phyloP scores from a whole-genome alignment of 768 basidiomycete species.

The Auricularia heimuer region DNA sequence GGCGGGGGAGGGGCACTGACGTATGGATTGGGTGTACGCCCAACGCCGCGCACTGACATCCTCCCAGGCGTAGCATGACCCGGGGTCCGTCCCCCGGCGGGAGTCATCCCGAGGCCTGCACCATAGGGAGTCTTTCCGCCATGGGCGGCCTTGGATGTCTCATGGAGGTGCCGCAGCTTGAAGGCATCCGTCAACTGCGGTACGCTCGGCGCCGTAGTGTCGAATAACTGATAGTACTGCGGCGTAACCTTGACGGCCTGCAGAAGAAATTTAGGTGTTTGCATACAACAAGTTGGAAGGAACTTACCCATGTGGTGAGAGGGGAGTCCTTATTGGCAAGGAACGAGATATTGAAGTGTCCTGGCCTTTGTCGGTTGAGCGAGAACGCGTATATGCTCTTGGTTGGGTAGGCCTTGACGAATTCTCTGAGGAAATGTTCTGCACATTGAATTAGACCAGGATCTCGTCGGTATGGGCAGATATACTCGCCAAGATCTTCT shows the following conservation, averaged over 20 bases:
- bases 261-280: not conserved
- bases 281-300: no score
- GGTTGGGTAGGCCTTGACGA: conserved; percentile 84
- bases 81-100: conserved; percentile 54
- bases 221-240: conserved; percentile 82
- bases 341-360: conserved; percentile 91
- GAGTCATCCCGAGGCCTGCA: conserved; percentile 28
- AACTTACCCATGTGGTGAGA: conserved; percentile 83
- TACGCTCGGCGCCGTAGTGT: conserved; percentile 83
- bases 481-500: conserved; percentile 79
- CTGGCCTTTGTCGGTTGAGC: conserved; percentile 78
- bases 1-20: conserved; percentile 10
- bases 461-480: not conserved
- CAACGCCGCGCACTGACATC: conserved; percentile 58
- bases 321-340: conserved; percentile 82
- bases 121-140: conserved; percentile 77
- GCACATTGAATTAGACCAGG: conserved; percentile 5
- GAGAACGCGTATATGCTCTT: conserved; percentile 96
- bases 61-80: conserved; percentile 61
- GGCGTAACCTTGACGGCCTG: conserved; percentile 83
- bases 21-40: conserved; percentile 76
- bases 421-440: conserved; percentile 86
- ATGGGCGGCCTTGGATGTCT: conserved; percentile 52
- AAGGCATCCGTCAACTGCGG: conserved; percentile 94
- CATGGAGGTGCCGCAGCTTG: conserved; percentile 80